Evolutionary conservation across 1,284 basidiomycete genomes (phyloP), one percentile per base, ranked within the genome.

Genomic region (Pyrrhoderma noxium): DNA sequence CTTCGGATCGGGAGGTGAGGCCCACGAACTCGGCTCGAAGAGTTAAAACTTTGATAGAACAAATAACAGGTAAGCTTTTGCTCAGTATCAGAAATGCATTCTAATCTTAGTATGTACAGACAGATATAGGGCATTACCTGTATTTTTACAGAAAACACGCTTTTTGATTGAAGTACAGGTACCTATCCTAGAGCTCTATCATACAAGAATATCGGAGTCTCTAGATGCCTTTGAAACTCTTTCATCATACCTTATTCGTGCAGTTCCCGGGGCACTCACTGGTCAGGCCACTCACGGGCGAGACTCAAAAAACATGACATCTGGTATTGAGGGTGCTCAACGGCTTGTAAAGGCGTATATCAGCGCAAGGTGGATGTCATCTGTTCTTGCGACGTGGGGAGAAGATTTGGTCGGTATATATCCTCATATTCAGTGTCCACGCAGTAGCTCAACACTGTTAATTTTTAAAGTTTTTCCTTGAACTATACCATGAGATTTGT

Each of bases 171-270:
- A 76, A 7, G 80, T 96, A 8, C 95, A 99, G 67, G 70, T 96
- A 1, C 93, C 93, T 0, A 67, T 97, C 2, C 70, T 98, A 5
- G 78, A 86, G 49, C 70, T 77, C 1, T 98, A 96, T 63, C 77
- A 82, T 52, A 68, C 74, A 8, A 82, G 93, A 13, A 83, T 99
- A 62, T 75, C 80, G 0, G 80, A 86, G 3, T 91, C 91, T 2
- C 70, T 98, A 8, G 93, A 97, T 60, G 93, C 93, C 0, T 97
- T 97, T 60, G 95, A 98, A 66, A 86, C 84, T 0, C 71, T 96
- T 2, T 90, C 91, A 1, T 90, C 87, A 16, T 80, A 85, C 0
- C 83, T 99, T 59, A 79, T 93, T 25, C 84, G 93, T 3, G 88
- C 87, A 2, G 92, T 98, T 4, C 93, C 95, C 0, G 95, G 94